Evolutionary conservation across 805 yeast species (phyloP).

Genomic region (Teunomyces pallodes): DNA sequence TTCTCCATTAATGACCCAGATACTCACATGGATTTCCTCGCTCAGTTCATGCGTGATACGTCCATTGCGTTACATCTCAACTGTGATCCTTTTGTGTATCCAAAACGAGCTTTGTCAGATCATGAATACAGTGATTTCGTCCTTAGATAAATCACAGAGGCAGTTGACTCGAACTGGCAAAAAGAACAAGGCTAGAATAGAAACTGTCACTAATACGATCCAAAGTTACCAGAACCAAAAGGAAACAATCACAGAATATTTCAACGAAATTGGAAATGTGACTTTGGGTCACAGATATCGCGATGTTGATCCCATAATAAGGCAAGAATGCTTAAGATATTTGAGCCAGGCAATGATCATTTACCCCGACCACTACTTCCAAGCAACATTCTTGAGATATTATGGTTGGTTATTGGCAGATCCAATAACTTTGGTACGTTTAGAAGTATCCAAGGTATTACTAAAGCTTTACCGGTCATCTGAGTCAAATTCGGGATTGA

Average conservation of each 20-base stretch:
- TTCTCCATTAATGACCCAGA: constrained; percentile 48
- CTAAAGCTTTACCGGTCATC: constrained; percentile 43
- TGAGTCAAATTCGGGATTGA: constrained; percentile 22
- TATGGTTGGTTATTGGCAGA: constrained; percentile 88
- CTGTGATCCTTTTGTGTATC: constrained; percentile 55
- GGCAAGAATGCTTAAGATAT: constrained; percentile 63
- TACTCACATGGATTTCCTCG: constrained; percentile 74
- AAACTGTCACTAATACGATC: constrained; percentile 44
- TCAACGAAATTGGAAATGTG: constrained; percentile 64
- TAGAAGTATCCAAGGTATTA: constrained; percentile 60
- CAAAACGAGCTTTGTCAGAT: constrained; percentile 59
- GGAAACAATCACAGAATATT: constrained; percentile 50
- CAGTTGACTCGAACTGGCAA: constrained; percentile 35
- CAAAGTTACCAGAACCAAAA: constrained; percentile 42
- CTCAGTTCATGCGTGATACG: constrained; percentile 68
- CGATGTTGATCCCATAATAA: constrained; percentile 69
- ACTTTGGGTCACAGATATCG: constrained; percentile 75
- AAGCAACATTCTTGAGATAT: constrained; percentile 67
- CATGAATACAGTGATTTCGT: constrained; percentile 33
- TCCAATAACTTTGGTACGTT: constrained; percentile 54
- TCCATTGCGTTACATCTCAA: constrained; percentile 67
- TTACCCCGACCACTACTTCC: constrained; percentile 69
- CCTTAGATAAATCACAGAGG: constrained; percentile 42
- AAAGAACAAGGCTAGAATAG: constrained; percentile 42
- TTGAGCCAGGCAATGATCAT: constrained; percentile 71